Percentiles rank a stretch among this genome's conserved stretches.
These are phyloP conservation scores for Ruellia speciosa DNA, from an alignment of 305 asterid genomes.

Conservation along the genomic window DNA sequence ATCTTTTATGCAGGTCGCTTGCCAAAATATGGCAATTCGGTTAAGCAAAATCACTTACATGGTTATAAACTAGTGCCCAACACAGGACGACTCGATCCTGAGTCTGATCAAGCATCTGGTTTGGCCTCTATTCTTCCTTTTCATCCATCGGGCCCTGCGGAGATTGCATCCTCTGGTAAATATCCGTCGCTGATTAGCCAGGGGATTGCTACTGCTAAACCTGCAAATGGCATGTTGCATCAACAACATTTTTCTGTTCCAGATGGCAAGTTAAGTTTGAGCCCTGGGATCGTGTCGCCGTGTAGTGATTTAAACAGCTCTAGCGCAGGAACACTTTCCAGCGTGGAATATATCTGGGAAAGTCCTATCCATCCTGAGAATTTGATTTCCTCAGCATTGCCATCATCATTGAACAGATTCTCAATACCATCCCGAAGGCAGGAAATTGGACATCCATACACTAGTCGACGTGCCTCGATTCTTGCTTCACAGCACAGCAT, in stretches of 20 bases:
- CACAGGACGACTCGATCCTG: slow-evolving; percentile 49
- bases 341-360: slow-evolving; percentile 96
- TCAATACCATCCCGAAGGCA: slow-evolving; percentile 44
- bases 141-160: slow-evolving; percentile 56
- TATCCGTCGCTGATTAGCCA: slow-evolving; percentile 29
- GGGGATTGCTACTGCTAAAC: slow-evolving; percentile 58
- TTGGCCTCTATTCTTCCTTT: slow-evolving; percentile 76
- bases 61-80: slow-evolving; percentile 50
- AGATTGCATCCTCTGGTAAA: slow-evolving; percentile 79
- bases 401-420: slow-evolving; percentile 41
- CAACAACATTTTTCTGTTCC: slow-evolving; percentile 39
- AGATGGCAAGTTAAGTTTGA: slow-evolving; percentile 36
- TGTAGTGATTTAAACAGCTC: slow-evolving; percentile 54
- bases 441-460: slow-evolving; percentile 41
- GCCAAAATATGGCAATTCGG: slow-evolving; percentile 80
- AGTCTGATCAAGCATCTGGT: slow-evolving; percentile 52
- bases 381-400: slow-evolving; percentile 48
- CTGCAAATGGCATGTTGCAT: slow-evolving; percentile 17
- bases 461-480: slow-evolving; percentile 45
- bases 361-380: slow-evolving; percentile 62
- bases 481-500: slow-evolving; percentile 48
- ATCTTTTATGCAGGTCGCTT: slow-evolving; percentile 57
- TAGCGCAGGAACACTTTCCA: slow-evolving; percentile 75
- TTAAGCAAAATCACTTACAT: slow-evolving; percentile 51
- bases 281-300: slow-evolving; percentile 42